Percentiles rank a stretch among this genome's conserved stretches.
These are phyloP conservation scores for Geotrichum aggregatum DNA, from an alignment of 1,139 yeast genomes.

Conservation along the genomic window DNA sequence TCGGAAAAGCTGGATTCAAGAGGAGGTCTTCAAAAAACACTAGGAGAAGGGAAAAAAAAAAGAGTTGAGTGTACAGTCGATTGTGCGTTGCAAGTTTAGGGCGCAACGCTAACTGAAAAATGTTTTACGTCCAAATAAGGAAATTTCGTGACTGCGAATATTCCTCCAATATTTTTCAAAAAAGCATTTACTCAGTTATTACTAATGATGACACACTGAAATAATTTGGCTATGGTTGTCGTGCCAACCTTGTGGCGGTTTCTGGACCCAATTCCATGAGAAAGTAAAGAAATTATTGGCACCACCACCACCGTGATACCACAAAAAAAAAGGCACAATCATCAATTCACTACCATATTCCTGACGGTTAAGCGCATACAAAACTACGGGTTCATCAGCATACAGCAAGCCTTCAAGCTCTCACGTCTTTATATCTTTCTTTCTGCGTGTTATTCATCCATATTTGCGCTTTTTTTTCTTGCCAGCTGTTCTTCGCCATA, in stretches of 20 bases:
- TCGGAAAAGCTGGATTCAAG: slow-evolving; percentile 4
- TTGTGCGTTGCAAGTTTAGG: neutral
- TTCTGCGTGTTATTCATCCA: neutral
- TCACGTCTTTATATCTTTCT: neutral
- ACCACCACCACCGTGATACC: no score
- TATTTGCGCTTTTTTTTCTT: neutral
- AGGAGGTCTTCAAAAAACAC: slow-evolving; percentile 7
- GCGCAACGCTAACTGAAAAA: neutral
- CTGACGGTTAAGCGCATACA: no score
- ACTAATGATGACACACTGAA: neutral
- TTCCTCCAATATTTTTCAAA: neutral
- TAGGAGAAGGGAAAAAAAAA: slow-evolving; percentile 2
- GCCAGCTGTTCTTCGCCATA: neutral
- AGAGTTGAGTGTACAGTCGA: slow-evolving; percentile 1
- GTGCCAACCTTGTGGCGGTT: no score
- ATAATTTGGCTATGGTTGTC: neutral
- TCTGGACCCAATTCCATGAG: no score
- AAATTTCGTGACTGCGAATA: slow-evolving; percentile 31
- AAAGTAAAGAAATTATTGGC: no score
- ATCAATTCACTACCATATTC: no score
- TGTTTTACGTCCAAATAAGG: slow-evolving; percentile 29
- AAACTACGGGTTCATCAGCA: no score
- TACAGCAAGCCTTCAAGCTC: no score
- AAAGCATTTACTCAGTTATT: neutral
- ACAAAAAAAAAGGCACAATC: no score